Conservation (phyloP, 2,329 filamentous ascomycete species). For the Penicillium italicum region DNA sequence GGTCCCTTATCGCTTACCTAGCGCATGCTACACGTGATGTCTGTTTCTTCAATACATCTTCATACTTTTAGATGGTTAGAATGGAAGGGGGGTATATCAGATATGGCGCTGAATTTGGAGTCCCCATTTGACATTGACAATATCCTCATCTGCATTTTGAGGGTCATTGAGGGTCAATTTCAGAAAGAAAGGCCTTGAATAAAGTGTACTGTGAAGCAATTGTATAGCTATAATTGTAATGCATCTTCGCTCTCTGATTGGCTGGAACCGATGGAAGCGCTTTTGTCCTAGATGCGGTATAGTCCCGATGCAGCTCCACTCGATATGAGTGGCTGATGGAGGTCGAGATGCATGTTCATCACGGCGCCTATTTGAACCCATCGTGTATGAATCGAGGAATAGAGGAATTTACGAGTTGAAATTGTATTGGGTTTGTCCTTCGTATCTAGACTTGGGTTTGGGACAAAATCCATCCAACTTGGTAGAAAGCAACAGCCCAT, state of each 20-base stretch:
- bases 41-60: background rate
- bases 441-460: too few relatives aligned
- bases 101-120: background rate
- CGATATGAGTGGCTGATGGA: background rate
- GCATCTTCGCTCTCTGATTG: background rate
- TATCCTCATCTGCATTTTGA: background rate
- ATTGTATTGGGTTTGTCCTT: too few relatives aligned
- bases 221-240: constrained; percentile 1
- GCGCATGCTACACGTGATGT: constrained; percentile 9
- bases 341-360: constrained; percentile 6
- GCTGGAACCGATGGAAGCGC: background rate
- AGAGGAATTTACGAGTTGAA: too few relatives aligned
- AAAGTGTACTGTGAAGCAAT: background rate
- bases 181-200: background rate
- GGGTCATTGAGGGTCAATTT: background rate
- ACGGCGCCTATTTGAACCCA: constrained; percentile 7
- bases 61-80: background rate
- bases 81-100: background rate
- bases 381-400: background rate
- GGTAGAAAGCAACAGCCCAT: background rate
- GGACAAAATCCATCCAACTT: background rate
- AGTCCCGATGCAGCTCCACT: background rate
- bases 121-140: background rate
- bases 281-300: constrained; percentile 6
- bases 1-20: constrained; percentile 9